Evolutionary conservation across 192 early-diverging fungal species (phyloP).

Genomic region (Coemansia sp.): DNA sequence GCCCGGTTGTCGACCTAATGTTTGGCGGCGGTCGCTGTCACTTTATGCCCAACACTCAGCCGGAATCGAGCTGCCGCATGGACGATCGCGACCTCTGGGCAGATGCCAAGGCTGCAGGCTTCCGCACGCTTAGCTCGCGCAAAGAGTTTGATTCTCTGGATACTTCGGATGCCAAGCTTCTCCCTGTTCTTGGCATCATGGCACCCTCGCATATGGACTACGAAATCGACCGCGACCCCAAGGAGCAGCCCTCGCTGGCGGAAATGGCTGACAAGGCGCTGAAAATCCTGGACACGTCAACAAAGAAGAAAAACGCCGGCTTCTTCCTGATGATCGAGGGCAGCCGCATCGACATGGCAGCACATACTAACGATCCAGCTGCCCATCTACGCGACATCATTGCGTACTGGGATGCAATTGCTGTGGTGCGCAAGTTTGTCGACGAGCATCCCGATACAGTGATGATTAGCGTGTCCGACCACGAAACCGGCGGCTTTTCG

Average conservation of each 20-base stretch:
- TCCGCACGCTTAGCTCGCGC: slow-evolving; percentile 60
- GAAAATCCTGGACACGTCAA: slow-evolving; percentile 63
- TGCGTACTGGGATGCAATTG: slow-evolving; percentile 81
- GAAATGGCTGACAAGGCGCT: slow-evolving; percentile 90
- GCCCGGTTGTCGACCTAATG: slow-evolving; percentile 81
- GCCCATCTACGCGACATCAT: slow-evolving; percentile 91
- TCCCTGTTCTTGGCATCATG: slow-evolving; percentile 81
- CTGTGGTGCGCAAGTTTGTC: slow-evolving; percentile 75
- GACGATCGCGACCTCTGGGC: slow-evolving; percentile 73
- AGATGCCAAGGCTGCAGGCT: slow-evolving; percentile 64
- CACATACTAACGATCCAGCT: slow-evolving; percentile 91
- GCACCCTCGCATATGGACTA: slow-evolving; percentile 88
- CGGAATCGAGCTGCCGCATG: slow-evolving; percentile 68
- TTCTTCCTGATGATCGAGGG: slow-evolving; percentile 99
- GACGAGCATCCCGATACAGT: slow-evolving; percentile 79
- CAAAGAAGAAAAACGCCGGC: slow-evolving; percentile 60
- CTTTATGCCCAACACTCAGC: slow-evolving; percentile 72
- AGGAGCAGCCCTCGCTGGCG: slow-evolving; percentile 72
- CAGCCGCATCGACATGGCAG: slow-evolving; percentile 95
- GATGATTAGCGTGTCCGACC: slow-evolving; percentile 90
- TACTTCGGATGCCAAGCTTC: slow-evolving; percentile 14
- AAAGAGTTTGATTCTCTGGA: slow-evolving; percentile 67
- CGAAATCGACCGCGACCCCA: slow-evolving; percentile 77
- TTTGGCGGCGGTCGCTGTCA: slow-evolving; percentile 91
- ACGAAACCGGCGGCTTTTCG: slow-evolving; percentile 96